A percentile compares a stretch with the other conserved stretches of the same genome.
Conservation (phyloP, 1,284 basidiomycete species). For the Ceratobasidium sp. region DNA sequence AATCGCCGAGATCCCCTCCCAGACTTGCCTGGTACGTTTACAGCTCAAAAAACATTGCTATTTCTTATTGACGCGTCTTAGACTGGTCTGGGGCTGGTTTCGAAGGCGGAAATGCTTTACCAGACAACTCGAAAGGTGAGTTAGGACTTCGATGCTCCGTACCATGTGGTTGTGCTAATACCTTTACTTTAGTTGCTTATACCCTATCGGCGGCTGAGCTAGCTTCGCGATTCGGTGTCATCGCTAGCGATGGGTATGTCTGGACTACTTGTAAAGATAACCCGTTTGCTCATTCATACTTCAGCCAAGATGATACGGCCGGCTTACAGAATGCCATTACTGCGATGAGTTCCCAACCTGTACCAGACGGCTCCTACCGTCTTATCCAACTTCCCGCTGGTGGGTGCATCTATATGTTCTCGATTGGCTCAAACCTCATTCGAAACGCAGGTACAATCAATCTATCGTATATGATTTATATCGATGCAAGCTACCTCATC, state of each 20-base stretch:
- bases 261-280: neutral
- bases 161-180: neutral
- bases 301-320: constrained; percentile 34
- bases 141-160: neutral
- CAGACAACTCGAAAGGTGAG: constrained; percentile 34
- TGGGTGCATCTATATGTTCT: neutral
- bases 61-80: neutral
- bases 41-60: neutral
- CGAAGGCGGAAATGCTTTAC: constrained; percentile 33
- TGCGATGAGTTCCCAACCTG: constrained; percentile 20
- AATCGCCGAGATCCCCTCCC: constrained; percentile 21
- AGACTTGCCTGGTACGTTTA: constrained; percentile 6
- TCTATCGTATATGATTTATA: constrained; percentile 32
- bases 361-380: constrained; percentile 12
- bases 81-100: constrained; percentile 38
- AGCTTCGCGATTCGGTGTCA: constrained; percentile 29
- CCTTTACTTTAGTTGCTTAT: constrained; percentile 18
- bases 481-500: constrained; percentile 37
- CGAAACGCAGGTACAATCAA: constrained; percentile 23
- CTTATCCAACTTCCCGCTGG: constrained; percentile 37
- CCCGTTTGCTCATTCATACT: neutral
- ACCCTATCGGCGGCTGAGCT: constrained; percentile 25
- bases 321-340: constrained; percentile 33
- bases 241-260: constrained; percentile 33
- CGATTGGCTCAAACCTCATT: neutral